Evolutionary conservation across 2,329 filamentous ascomycete genomes (phyloP).

Genomic region (Diaporthe destruens): DNA sequence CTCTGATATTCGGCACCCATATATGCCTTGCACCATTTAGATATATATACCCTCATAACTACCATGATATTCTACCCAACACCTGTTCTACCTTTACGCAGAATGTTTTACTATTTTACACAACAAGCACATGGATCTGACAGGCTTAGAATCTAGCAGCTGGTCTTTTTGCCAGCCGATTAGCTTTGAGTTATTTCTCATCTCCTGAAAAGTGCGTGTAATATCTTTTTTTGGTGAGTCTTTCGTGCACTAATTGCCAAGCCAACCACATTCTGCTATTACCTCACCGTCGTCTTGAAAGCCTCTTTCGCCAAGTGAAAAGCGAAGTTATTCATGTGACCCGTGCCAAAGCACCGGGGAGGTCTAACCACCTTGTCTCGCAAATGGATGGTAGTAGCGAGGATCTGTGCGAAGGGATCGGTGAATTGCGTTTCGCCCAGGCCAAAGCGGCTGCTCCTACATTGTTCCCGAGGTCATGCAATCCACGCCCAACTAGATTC

Average conservation of each 20-base stretch:
- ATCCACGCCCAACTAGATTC: no score
- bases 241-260: neutral
- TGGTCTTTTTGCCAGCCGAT: neutral
- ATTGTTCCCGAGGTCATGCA: no score
- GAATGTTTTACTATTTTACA: neutral
- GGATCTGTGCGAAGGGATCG: no score
- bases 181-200: neutral
- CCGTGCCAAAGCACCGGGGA: neutral
- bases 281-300: neutral
- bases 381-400: no score
- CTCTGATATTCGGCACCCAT: neutral
- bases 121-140: neutral
- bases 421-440: no score
- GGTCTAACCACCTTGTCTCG: neutral
- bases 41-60: conserved; percentile 27
- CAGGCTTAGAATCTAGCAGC: no score
- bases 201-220: neutral
- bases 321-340: neutral
- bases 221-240: neutral
- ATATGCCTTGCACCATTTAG: conserved; percentile 11
- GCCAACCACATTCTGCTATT: neutral
- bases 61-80: neutral
- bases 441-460: no score
- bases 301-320: neutral
- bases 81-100: neutral